Conservation (phyloP, 257 asterid genomes). For the Lantana camara region DNA sequence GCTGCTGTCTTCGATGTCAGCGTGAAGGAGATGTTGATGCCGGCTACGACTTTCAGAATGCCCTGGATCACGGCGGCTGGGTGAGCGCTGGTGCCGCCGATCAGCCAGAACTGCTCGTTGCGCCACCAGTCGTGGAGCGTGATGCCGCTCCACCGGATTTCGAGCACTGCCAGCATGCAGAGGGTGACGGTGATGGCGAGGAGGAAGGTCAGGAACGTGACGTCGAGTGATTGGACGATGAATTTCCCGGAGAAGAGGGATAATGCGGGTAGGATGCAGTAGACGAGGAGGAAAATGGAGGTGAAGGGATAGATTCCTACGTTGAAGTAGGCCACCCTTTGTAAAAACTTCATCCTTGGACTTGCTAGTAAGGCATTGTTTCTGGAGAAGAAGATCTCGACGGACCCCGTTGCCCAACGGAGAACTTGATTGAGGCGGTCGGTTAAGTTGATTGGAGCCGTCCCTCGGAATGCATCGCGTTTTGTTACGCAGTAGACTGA, state of each 20-base stretch:
- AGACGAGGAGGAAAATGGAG: slow-evolving; percentile 74
- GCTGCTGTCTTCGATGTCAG: slow-evolving; percentile 75
- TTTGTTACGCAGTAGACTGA: slow-evolving; percentile 82
- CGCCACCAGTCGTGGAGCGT: slow-evolving; percentile 96
- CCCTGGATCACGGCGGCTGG: slow-evolving; percentile 93
- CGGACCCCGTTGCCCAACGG: slow-evolving; percentile 97
- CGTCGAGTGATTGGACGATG: slow-evolving; percentile 74
- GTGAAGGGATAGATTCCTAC: slow-evolving; percentile 93
- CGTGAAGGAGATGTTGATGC: slow-evolving; percentile 82
- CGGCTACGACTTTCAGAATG: slow-evolving; percentile 78
- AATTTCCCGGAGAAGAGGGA: slow-evolving; percentile 87
- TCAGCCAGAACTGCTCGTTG: slow-evolving; percentile 94
- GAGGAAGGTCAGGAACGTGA: slow-evolving; percentile 60
- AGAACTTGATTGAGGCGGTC: slow-evolving; percentile 88
- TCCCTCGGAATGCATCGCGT: slow-evolving; percentile 88
- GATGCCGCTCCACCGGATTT: slow-evolving; percentile 87
- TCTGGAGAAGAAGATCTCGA: slow-evolving; percentile 85
- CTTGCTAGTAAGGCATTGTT: slow-evolving; percentile 82
- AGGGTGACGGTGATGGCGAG: slow-evolving; percentile 63
- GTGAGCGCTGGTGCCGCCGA: slow-evolving; percentile 94
- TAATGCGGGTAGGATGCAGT: slow-evolving; percentile 80
- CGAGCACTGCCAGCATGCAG: slow-evolving; percentile 76
- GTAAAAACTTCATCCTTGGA: slow-evolving; percentile 82
- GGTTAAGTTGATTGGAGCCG: slow-evolving; percentile 91
- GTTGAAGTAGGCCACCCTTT: slow-evolving; percentile 83